Percentiles rank a stretch among this genome's conserved stretches.
Evolutionary conservation across 2,329 filamentous ascomycete genomes (phyloP).

Genomic region (Lachnellula subtilissima): DNA sequence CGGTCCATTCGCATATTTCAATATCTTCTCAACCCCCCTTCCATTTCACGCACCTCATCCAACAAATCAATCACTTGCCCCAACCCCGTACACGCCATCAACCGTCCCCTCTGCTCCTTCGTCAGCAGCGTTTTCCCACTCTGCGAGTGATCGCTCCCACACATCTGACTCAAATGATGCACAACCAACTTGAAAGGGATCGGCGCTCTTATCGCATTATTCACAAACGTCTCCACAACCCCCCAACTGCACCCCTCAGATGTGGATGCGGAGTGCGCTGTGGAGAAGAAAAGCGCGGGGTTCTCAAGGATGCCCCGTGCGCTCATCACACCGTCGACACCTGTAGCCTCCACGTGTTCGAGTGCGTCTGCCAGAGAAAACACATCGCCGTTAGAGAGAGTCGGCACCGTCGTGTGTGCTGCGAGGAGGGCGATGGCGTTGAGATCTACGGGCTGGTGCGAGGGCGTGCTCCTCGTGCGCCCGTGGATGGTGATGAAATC

Average conservation of each 20-base stretch:
- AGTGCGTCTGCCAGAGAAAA: conserved; percentile 44
- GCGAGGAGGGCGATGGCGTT: conserved; percentile 47
- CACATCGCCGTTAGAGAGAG: conserved; percentile 66
- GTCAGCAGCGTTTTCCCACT: conserved; percentile 43
- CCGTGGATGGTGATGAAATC: conserved; percentile 70
- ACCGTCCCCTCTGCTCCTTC: conserved; percentile 49
- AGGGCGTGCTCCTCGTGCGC: conserved; percentile 56
- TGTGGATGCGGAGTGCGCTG: not conserved
- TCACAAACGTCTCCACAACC: conserved; percentile 59
- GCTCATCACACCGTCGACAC: conserved; percentile 62
- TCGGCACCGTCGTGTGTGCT: conserved; percentile 51
- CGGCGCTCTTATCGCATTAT: conserved; percentile 50
- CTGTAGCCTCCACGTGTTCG: conserved; percentile 34
- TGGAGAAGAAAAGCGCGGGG: conserved; percentile 59
- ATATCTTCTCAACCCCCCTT: conserved; percentile 4
- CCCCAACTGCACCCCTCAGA: conserved; percentile 54
- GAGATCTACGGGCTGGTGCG: conserved; percentile 55
- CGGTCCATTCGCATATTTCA: not conserved
- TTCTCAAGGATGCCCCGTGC: conserved; percentile 64
- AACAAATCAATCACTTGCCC: conserved; percentile 57
- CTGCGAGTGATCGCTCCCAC: conserved; percentile 49
- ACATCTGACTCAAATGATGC: conserved; percentile 67
- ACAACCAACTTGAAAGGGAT: conserved; percentile 59
- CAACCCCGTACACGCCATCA: conserved; percentile 49
- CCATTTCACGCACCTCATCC: conserved; percentile 42